phyloP scores from a whole-genome alignment of 148 eudicot species.

The Cornus florida region DNA sequence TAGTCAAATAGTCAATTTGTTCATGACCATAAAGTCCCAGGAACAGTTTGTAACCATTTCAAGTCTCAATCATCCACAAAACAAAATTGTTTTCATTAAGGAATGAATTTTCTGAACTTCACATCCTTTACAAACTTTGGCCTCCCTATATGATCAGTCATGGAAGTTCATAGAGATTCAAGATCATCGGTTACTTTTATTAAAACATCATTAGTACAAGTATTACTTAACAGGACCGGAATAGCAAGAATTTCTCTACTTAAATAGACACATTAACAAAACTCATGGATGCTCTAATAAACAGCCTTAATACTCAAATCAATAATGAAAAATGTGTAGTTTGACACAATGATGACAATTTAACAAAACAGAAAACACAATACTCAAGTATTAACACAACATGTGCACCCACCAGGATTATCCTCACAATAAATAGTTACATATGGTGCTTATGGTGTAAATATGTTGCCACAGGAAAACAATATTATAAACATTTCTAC shows the following conservation, averaged over 20 bases:
- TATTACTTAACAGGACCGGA: not conserved
- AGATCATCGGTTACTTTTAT: no score
- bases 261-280: not conserved
- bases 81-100: no score
- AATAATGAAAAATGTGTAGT: not conserved
- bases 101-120: no score
- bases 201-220: no score
- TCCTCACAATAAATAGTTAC: not conserved
- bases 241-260: not conserved
- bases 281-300: not conserved
- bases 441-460: not conserved
- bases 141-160: not conserved
- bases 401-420: no score
- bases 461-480: not conserved
- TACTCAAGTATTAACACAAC: no score
- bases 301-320: not conserved
- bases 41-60: no score
- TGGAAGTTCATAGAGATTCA: not conserved
- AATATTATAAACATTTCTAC: not conserved
- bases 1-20: no score
- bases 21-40: no score
- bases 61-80: no score
- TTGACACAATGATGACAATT: not conserved
- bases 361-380: no score
- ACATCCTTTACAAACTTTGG: no score